Evolutionary conservation across 371 early-diverging fungal genomes (phyloP), one percentile per base, ranked within the genome.

Genomic region (Actinomortierella wolfii): DNA sequence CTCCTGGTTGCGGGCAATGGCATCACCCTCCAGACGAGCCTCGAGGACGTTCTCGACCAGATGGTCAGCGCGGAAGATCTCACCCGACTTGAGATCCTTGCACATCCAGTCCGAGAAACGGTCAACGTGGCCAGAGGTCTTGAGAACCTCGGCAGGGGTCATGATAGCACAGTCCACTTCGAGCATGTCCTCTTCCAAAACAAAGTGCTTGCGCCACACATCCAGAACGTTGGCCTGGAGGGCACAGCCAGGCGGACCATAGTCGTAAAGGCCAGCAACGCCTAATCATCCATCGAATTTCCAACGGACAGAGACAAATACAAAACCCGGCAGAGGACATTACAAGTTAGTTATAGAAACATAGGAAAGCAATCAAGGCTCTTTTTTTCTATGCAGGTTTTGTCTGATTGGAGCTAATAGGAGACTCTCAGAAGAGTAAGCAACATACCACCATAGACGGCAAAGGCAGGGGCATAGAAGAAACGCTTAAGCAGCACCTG

Each of bases 61-160:
- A 79, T 99, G 99, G 82, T 99, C 99, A 40, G 99, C 99, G 64
- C 99, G 89, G 87, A 93, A 97, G 60, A 96, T 92, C 57, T 97
- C 97, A 57, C 98, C 97, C 64, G 88, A 97, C 78, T 90, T 91
- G 40, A 86, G 76, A 81, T 99, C 99, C 70, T 90, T 92, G 79
- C 94, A 92, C 95, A 99, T 97, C 86, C 94, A 96, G 84, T 99
- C 99, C 55, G 96, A 90, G 81, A 99, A 99, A 68, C 96, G 95
- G 50, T 99, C 99, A 18, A 99, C 99, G 85, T 99, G 99, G 49
- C 99, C 99, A 43, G 98, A 97, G 23, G 98, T 95, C 85, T 99
- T 98, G 43, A 99, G 83, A 29, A 99, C 99, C 43, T 95, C 92
- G 61, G 95, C 88, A 6, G 99, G 99, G 24, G 99, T 98, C 81